phyloP scores from a whole-genome alignment of 140 eudicot genomes.

The Stevia rebaudiana region DNA sequence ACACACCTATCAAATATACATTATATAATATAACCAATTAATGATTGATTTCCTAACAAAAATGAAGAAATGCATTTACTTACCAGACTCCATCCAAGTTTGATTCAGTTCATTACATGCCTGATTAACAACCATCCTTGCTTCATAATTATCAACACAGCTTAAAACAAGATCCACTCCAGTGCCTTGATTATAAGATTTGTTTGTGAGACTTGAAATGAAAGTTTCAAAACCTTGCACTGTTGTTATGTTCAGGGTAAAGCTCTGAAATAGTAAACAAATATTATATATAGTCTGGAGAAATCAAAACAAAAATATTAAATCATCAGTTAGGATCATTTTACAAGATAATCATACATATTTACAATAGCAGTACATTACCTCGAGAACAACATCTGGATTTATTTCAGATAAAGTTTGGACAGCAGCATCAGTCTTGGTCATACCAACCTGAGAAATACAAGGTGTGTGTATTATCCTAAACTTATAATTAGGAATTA shows the following conservation, averaged over 20 bases:
- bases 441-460: conserved; percentile 70
- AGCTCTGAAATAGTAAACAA: conserved; percentile 53
- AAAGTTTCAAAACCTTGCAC: conserved; percentile 94
- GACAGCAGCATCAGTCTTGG: conserved; percentile 99
- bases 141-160: conserved; percentile 97
- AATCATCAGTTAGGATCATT: neutral
- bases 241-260: conserved; percentile 90
- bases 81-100: conserved; percentile 99
- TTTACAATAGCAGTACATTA: conserved; percentile 19
- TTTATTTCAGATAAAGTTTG: conserved; percentile 92
- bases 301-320: neutral
- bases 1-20: conserved; percentile 79
- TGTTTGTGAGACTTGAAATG: conserved; percentile 71
- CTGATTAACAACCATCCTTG: conserved; percentile 99
- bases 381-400: conserved; percentile 99
- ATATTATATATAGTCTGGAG: neutral
- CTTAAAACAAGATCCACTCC: conserved; percentile 97
- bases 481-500: neutral
- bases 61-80: conserved; percentile 1
- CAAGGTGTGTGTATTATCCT: conserved; percentile 3
- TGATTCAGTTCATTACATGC: conserved; percentile 96
- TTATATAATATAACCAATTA: too few relatives aligned
- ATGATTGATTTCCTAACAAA: too few relatives aligned
- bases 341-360: too few relatives aligned
- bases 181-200: conserved; percentile 48